These are phyloP conservation scores for Backusella psychrophila DNA, from an alignment of 192 early-diverging fungal genomes.

Conservation along the genomic window DNA sequence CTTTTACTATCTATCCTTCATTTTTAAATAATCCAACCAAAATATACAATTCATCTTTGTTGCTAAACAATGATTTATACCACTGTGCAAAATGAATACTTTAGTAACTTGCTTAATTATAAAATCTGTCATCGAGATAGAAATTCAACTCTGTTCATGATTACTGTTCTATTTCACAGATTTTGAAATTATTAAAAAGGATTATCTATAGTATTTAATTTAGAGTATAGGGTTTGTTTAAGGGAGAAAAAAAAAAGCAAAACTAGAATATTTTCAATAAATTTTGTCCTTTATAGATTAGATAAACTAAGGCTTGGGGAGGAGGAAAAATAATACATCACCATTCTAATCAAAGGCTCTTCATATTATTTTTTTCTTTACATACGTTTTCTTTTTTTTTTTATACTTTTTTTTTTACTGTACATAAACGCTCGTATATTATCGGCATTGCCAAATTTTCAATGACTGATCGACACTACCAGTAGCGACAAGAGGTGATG, in stretches of 20 bases:
- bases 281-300: neutral
- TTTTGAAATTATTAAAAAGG: neutral
- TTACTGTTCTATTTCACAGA: neutral
- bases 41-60: neutral
- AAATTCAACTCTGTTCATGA: neutral
- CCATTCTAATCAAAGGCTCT: neutral
- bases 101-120: too few species aligned
- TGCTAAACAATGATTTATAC: neutral
- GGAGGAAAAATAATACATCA: neutral
- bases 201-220: neutral
- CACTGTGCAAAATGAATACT: neutral
- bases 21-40: too few species aligned
- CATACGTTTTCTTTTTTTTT: neutral
- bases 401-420: neutral
- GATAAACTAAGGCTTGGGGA: neutral
- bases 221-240: neutral
- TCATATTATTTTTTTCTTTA: neutral
- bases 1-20: too few species aligned
- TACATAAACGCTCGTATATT: conserved; percentile 4
- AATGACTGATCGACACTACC: conserved; percentile 82
- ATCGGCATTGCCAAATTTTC: conserved; percentile 74
- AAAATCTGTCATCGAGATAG: neutral
- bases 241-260: neutral
- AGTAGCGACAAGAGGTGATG: conserved; percentile 75
- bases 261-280: neutral